Percentiles rank a stretch among this genome's conserved stretches.
Conservation (phyloP, 345 rosid species). For the rapeseed (Brassica napus) region DNA sequence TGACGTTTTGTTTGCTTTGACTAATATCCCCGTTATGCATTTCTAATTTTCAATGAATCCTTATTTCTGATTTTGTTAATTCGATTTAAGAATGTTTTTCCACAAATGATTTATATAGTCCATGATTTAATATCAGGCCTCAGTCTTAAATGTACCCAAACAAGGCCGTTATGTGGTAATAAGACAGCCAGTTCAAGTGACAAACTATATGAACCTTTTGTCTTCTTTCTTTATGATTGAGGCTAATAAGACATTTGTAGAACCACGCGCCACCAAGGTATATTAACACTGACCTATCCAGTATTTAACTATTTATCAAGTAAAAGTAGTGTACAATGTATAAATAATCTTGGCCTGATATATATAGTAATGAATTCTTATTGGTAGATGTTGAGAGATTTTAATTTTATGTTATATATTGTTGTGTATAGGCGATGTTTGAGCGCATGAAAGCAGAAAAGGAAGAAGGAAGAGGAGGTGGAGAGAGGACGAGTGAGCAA, state of each 20-base stretch:
- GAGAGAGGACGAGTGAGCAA: neutral
- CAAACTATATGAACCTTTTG: no score
- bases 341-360: neutral
- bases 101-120: neutral
- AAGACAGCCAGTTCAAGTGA: no score
- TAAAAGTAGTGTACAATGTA: neutral
- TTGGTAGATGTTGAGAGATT: neutral
- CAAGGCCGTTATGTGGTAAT: no score
- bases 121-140: neutral
- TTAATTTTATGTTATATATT: neutral
- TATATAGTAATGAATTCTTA: neutral
- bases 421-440: slow-evolving; percentile 54
- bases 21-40: neutral
- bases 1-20: neutral
- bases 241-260: slow-evolving; percentile 54
- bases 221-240: slow-evolving; percentile 16
- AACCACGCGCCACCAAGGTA: slow-evolving; percentile 81
- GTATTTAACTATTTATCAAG: neutral
- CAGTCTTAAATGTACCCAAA: no score
- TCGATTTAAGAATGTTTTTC: neutral
- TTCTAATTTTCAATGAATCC: neutral
- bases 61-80: neutral
- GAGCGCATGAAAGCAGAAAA: slow-evolving; percentile 72
- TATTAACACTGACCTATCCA: neutral
- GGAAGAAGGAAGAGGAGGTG: slow-evolving; percentile 71